Evolutionary conservation across 768 basidiomycete species (phyloP), one percentile per base, ranked within the genome.

Genomic region (Amanita rubescens): DNA sequence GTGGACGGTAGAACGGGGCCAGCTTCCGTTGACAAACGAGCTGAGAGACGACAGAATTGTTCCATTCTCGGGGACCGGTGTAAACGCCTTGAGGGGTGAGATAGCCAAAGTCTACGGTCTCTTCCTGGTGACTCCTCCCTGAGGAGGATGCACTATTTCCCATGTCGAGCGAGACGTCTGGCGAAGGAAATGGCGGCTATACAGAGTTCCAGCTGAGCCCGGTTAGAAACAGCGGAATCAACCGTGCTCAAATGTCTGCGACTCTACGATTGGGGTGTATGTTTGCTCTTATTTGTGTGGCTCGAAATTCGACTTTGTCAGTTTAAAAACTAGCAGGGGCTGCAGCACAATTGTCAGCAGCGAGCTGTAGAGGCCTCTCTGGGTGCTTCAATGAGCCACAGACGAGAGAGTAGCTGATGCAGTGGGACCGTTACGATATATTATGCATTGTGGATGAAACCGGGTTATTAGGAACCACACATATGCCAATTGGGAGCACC

Each of bases 1-100:
- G 76, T 11, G 96, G 95, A 33, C 93, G 81, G 68, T 97, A 98
- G 71, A 97, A 98, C 1, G 96, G 96, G 0, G 94, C 93, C 38
- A 99, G 80, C 62, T 80, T 85, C 66, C 91, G 84, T 60, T 90
- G 85, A 62, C 85, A 73, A 67, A 99, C 93, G 64, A 95, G 80
- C 69, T 90, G 85, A 56, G 87, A 84, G 58, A 95, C 94, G 55
- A 90, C 72, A 51, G 81, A 68, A 60, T 94, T 89, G 65, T 92
- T 93, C 86, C 93, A 97, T 71, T 97, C 94, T 63, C 79, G 78
- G 43, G 79, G 72, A 20, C 85, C 88, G 17, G 88, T 84, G 73
- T 94, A 94, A 57, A 93, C 80, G 62, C 90, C 91, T 62, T 91
- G 88, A 17, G 92, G 92, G 51, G 79, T 69, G 47, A 94, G 81